Evolutionary conservation across 306 rosid species (phyloP), one percentile per base, ranked within the genome.

Genomic region (Quercus bicolor): DNA sequence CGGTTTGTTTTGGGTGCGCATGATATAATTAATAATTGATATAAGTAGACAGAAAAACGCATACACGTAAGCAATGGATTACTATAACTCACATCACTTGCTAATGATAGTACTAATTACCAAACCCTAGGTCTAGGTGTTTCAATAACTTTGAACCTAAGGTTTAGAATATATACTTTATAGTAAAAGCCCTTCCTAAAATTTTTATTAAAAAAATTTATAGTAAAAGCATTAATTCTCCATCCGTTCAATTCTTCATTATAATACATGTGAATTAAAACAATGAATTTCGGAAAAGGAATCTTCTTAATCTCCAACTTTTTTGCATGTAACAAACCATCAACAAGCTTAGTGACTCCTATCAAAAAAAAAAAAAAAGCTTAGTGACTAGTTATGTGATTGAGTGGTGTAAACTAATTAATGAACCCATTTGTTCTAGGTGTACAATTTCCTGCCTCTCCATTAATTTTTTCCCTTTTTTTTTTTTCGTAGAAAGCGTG

Each of bases 251-350:
- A 64, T 73, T 37, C 53, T 14, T 82, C 84, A 71, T 74, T 68
- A 76, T 80, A 71, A 70, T 85, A 86, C 88, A 72, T 82, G 88
- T 76, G 86, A 75, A 85, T 74, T 80, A 82, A 80, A 89, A 87
- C 85, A 87, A 87, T 71, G 73, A 85, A 82, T 79, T 86, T 80
- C 77, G 16, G 59, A 68, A 80, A 76, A 28, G 83, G 88, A 85
- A 83, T 84, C 88, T 87, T 76, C 77, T 77, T 23, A 72, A 21
- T 75, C 91, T 88, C 91, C 89, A 79, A 85, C 87, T 73, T 87
- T 89, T 43, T 84, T 70, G 89, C 87, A 40, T 40, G 12, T 40
- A 84, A 87, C 88, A 28, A 83, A 66, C 81, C 26, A 76, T 69
- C 80, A 72, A 40, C 11, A 40, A 40, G 45, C 45, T 40, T 40